phyloP scores from a whole-genome alignment of 2,329 filamentous ascomycete genomes.

The Aspergillus sp. region DNA sequence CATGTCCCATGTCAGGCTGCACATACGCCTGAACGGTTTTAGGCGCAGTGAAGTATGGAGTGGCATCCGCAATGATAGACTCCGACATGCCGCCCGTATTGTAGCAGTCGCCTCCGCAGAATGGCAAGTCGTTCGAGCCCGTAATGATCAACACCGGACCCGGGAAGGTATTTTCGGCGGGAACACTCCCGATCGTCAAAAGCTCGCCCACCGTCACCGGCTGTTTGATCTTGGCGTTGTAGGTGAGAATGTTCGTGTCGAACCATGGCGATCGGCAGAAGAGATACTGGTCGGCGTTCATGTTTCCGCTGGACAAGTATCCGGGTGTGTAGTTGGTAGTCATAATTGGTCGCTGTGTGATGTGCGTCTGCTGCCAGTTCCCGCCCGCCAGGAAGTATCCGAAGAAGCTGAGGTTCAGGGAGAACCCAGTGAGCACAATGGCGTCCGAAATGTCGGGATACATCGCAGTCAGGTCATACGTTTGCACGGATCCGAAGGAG shows the following conservation, averaged over 20 bases:
- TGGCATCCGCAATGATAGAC: constrained; percentile 14
- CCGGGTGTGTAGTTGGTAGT: constrained; percentile 16
- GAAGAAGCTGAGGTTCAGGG: constrained; percentile 24
- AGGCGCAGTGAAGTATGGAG: constrained; percentile 10
- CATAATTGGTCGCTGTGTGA: constrained; percentile 13
- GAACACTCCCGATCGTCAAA: constrained; percentile 15
- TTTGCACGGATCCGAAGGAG: constrained; percentile 37
- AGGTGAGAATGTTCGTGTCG: constrained; percentile 12
- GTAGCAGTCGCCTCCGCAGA: constrained; percentile 27
- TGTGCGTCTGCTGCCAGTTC: constrained; percentile 17
- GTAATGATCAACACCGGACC: constrained; percentile 26
- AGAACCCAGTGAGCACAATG: constrained; percentile 40
- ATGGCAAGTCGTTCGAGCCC: constrained; percentile 20
- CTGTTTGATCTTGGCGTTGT: constrained; percentile 22
- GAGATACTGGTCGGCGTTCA: constrained; percentile 14
- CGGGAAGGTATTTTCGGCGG: constrained; percentile 15
- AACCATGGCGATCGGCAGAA: constrained; percentile 17
- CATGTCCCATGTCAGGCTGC: constrained; percentile 26
- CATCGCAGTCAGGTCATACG: constrained; percentile 28
- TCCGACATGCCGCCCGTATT: constrained; percentile 16
- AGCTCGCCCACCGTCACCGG: constrained; percentile 27
- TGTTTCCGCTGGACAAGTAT: constrained; percentile 21
- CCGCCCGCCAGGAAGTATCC: constrained; percentile 18
- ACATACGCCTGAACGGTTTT: constrained; percentile 23
- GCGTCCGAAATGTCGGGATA: constrained; percentile 38